phyloP scores from a whole-genome alignment of 441 rosid genomes.

The Adansonia gregorii region DNA sequence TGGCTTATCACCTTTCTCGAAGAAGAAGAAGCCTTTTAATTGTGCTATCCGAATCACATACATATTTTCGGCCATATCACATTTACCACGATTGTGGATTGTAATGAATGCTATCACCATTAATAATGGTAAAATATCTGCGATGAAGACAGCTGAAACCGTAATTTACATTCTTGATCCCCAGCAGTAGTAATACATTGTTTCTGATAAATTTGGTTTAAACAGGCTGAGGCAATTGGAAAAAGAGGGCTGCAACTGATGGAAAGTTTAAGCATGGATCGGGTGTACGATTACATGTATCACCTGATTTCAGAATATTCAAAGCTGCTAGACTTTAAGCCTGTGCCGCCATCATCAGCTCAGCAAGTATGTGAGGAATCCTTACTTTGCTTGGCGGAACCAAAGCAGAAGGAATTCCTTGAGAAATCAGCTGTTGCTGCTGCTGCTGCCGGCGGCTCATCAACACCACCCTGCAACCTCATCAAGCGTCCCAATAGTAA shows the following conservation, averaged over 20 bases:
- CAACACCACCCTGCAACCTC: conserved; percentile 61
- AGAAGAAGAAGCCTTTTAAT: neutral
- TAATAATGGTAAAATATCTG: neutral
- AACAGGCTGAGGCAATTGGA: conserved; percentile 76
- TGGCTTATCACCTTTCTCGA: neutral
- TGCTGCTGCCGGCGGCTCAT: conserved; percentile 28
- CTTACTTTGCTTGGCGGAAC: conserved; percentile 74
- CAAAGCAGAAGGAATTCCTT: conserved; percentile 51
- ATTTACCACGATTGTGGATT: too few relatives aligned
- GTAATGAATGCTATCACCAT: too few relatives aligned
- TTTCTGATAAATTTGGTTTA: conserved; percentile 12
- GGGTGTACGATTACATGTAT: conserved; percentile 86
- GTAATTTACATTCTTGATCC: neutral
- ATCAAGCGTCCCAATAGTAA: conserved; percentile 36
- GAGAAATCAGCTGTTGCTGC: conserved; percentile 44
- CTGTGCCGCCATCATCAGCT: conserved; percentile 66
- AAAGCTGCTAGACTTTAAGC: conserved; percentile 74
- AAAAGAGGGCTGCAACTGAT: conserved; percentile 72
- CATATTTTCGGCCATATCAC: too few relatives aligned
- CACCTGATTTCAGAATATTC: conserved; percentile 76
- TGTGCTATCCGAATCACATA: neutral
- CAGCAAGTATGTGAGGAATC: conserved; percentile 67
- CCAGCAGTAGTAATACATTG: neutral
- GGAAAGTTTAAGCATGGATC: conserved; percentile 70
- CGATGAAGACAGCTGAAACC: neutral